These are phyloP conservation scores for Cucurbitaria berberidis DNA, from an alignment of 2,329 filamentous ascomycete genomes.

Conservation along the genomic window DNA sequence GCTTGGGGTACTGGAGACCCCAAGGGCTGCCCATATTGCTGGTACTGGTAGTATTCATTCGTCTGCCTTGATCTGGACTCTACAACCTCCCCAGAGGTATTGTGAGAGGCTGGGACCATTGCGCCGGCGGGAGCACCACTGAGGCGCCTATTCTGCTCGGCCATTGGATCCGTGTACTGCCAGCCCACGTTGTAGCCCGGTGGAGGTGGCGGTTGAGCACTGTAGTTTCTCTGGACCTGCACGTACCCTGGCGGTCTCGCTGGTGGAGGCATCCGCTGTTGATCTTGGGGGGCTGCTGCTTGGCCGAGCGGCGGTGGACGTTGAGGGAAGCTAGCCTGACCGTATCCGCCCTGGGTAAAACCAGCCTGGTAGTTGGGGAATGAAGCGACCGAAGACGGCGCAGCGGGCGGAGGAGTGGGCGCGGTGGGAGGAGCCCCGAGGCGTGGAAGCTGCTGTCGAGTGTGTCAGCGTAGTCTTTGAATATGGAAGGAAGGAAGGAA, in stretches of 20 bases:
- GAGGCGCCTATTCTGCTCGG: slow-evolving; percentile 7
- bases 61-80: slow-evolving; percentile 19
- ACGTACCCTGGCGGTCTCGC: slow-evolving; percentile 16
- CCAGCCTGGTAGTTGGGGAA: slow-evolving; percentile 20
- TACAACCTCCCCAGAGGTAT: slow-evolving; percentile 13
- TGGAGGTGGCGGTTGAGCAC: slow-evolving; percentile 15
- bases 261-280: slow-evolving; percentile 14
- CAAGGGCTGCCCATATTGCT: slow-evolving; percentile 17
- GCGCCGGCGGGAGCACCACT: slow-evolving; percentile 5
- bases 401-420: slow-evolving; percentile 36
- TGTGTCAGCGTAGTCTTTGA: slow-evolving; percentile 9
- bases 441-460: slow-evolving; percentile 26
- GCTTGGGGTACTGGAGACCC: slow-evolving; percentile 10
- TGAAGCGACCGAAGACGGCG: slow-evolving; percentile 25
- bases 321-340: slow-evolving; percentile 18
- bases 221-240: slow-evolving; percentile 13
- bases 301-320: slow-evolving; percentile 27
- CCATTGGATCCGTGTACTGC: slow-evolving; percentile 23
- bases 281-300: slow-evolving; percentile 11
- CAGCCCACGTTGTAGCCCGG: slow-evolving; percentile 20
- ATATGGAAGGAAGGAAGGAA: not conserved
- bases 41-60: slow-evolving; percentile 24
- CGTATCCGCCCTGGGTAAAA: slow-evolving; percentile 14
- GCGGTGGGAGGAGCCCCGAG: slow-evolving; percentile 30
- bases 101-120: slow-evolving; percentile 21